Evolutionary conservation across 305 asterid genomes (phyloP), one percentile per base, ranked within the genome.

Genomic region (Nicotiana rustica): DNA sequence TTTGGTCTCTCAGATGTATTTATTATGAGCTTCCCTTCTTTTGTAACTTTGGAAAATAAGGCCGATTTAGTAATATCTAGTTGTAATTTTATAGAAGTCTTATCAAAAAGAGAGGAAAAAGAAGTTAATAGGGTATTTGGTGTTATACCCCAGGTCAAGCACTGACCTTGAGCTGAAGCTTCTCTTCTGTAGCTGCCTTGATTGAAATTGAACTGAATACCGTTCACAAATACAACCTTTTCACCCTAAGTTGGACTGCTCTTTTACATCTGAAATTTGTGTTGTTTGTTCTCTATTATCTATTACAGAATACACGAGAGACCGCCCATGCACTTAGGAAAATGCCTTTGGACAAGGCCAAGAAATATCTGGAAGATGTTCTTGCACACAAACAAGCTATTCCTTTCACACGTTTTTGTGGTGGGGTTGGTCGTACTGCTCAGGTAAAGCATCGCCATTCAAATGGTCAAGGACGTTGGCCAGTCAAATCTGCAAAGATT

Each of bases 381-480:
- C 89, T 91, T 77, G 88, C 88, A 44, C 94, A 92, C 90, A 92
- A 90, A 85, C 96, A 92, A 81, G 96, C 94, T 85, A 92, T 92
- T 6, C 95, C 95, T n/a, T 92, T 92, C 81, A 92, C 96, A 35
- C 93, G 96, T n/a, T 92, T 88, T 88, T 92, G 94, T 62, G 47
- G 96, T 10, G 96, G 96, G 21, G 96, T 92, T 10, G 96, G 94
- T 4, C 85, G 94, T 67, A 91, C 93, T 78, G 96, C 96, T 14
- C 96, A 91, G 84, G 96, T 93, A 2, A 92, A 92, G 88, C 90
- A 88, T 86, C 81, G 96, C n/a, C 96, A 91, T 73, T 91, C 96
- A n/a, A 92, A 92, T 65, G 94, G 96, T 52, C 96, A 92, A 85
- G 96, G 96, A 0, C 88, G 96, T 7, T 92, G 94, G 96, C 96